Evolutionary conservation across 139 green algal genomes (phyloP), one percentile per base, ranked within the genome.

Genomic region (Volvox reticuliferus): DNA sequence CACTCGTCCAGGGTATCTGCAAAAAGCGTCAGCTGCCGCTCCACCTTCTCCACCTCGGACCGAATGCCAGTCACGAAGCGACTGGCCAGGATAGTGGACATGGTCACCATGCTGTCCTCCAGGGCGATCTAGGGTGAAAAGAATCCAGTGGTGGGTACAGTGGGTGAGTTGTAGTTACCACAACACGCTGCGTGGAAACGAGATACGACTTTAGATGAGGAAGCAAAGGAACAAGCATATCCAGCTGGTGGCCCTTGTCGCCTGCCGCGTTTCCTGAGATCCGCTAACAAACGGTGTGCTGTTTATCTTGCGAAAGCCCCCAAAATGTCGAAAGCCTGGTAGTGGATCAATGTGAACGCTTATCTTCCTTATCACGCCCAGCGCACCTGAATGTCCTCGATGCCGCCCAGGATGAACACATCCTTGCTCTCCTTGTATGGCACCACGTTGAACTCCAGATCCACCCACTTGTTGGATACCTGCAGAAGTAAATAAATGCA

Each of bases 361-460:
- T 61, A 2, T 75, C 12, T 32, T 32, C 3, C 24, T 32, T 12
- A 75, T 75, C 24, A 75, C 67, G 71, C 71, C 2, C 14, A 14
- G 1, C 71, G 71, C 79, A 94, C 94, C 93, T 95, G 96, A 32
- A 99, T 95, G 22, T 99, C 96, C 80, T 98, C 97, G 22, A 98
- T 92, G 26, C 88, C 92, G 5, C 95, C 96, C 91, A 99, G 92
- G 75, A 98, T 97, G 92, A 96, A 98, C 75, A 95, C 92, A 88
- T 99, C 97, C 94, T 98, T 98, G 79, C 88, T 90, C 83, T 99
- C 97, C 93, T 99, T 99, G 96, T 98, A 99, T 1, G 94, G 88
- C 0, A 96, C 89, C 24, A 97, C 91, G 1, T 78, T 89, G 81
- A 99, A 96, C 92, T 98, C 96, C n/a, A 98, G 93, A 76, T 94